Base-by-base conservation (phyloP, 169 alveolate genomes). In the Eimeria acervulina region DNA sequence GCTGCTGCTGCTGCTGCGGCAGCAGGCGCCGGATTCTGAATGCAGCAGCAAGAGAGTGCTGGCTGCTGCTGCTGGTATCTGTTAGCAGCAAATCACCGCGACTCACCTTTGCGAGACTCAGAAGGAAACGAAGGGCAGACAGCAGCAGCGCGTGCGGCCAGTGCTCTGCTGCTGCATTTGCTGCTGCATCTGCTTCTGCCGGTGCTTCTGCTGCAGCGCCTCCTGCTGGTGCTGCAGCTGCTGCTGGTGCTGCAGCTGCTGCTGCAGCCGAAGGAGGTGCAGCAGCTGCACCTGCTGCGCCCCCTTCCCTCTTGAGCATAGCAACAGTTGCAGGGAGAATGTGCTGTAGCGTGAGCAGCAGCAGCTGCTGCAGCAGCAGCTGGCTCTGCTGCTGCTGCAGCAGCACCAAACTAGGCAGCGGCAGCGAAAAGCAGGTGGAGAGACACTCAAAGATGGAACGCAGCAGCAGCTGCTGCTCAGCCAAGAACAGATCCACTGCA, bases 1-100 rank as follows among this genome's bases (percentile, higher is more conserved):
- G 87, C 87, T 74, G 87, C 87, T 74, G 87, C 55, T 74, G 87
- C 87, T 74, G 87, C 87, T 74, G 78, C 87, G 87, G 55, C 61
- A 33, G 87, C 55, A 74, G 55, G 44, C 87, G 55, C 17, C 87
- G 21, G n/a, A 68, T 8, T 3, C 78, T 36, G 42, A 68, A 68
- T 12, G 87, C 87, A 74, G 87, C 87, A 74, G 44, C 87, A 6
- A 74, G 59, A 21, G 61, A 36, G 59, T 19, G 87, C 2, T 13
- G 1, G 87, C 55, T 36, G 33, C 87, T 55, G 66, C 66, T 55
- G 66, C 66, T 40, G 36, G 31, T 59, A 21, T 26, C 61, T 38
- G 55, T 10, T 21, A 6, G 87, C 87, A 74, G 87, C 87, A 74
- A 38, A 55, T 74, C 87, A 2, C 87, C 87, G 3, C 87, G 38